Percentiles rank a stretch among this genome's conserved stretches.
Evolutionary conservation across 129 eudicot genomes (phyloP).

Genomic region (Logfia minima): DNA sequence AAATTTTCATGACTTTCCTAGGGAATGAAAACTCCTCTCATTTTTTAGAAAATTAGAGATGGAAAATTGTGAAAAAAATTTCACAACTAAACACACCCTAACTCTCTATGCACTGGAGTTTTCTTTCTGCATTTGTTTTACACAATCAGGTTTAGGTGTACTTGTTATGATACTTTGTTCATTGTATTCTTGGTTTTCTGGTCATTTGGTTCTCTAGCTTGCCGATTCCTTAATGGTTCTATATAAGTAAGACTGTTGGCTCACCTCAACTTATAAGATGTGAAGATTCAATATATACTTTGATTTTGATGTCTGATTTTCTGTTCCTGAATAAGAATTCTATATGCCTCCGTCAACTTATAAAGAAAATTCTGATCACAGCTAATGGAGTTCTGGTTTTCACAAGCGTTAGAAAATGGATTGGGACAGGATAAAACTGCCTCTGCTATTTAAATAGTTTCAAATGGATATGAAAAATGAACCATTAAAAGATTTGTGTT

Average conservation of each 20-base stretch:
- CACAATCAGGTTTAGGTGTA: background rate
- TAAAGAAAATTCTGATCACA: background rate
- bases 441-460: background rate
- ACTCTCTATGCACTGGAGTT: background rate
- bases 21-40: too few relatives aligned
- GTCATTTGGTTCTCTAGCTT: background rate
- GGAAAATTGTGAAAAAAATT: too few relatives aligned
- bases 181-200: background rate
- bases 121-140: slow-evolving; percentile 17
- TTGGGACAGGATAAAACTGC: background rate
- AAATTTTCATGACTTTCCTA: too few relatives aligned
- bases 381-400: background rate
- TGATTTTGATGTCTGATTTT: background rate
- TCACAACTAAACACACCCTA: too few relatives aligned
- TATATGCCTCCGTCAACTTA: background rate
- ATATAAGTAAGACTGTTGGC: background rate
- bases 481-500: background rate
- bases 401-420: background rate
- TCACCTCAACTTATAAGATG: background rate
- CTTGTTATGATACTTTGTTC: background rate
- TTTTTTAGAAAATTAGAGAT: too few relatives aligned
- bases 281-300: background rate
- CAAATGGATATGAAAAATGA: background rate
- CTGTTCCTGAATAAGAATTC: background rate
- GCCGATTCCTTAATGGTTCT: background rate